Evolutionary conservation across 768 basidiomycete genomes (phyloP).

Genomic region (Tricholoma sp.): DNA sequence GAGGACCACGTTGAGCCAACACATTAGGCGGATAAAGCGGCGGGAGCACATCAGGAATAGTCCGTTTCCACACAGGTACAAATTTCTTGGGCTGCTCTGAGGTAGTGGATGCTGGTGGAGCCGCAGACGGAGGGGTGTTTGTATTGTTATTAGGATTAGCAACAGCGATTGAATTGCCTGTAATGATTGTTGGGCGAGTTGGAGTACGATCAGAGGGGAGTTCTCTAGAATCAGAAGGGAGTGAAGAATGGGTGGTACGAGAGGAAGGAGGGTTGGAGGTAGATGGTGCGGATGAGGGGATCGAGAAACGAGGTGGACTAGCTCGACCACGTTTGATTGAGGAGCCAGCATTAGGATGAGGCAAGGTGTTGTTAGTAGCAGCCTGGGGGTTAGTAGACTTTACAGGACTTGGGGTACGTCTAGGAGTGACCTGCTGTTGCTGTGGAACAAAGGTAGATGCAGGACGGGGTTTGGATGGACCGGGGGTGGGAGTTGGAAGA

Average conservation of each 20-base stretch:
- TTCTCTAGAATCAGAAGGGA: constrained; percentile 11
- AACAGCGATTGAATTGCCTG: neutral
- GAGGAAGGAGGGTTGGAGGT: constrained; percentile 12
- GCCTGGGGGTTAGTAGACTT: constrained; percentile 8
- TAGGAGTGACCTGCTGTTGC: neutral
- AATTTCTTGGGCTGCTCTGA: constrained; percentile 19
- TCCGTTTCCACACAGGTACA: constrained; percentile 41
- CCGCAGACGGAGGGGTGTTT: constrained; percentile 13
- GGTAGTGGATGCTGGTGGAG: constrained; percentile 20
- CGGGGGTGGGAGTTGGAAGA: constrained; percentile 20
- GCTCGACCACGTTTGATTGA: constrained; percentile 12
- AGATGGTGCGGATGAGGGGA: constrained; percentile 12
- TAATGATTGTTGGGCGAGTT: neutral
- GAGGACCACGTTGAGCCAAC: constrained; percentile 11
- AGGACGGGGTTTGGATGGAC: constrained; percentile 1
- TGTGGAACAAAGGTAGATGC: neutral
- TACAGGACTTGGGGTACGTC: constrained; percentile 13
- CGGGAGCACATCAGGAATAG: constrained; percentile 19
- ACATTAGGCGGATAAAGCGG: constrained; percentile 22
- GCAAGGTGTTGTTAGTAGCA: neutral
- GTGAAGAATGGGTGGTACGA: constrained; percentile 13
- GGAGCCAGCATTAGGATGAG: constrained; percentile 1
- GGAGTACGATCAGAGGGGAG: constrained; percentile 9
- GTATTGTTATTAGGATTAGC: neutral
- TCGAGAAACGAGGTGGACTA: constrained; percentile 19